phyloP scores from a whole-genome alignment of 2,329 filamentous ascomycete species.

The Laburnicola sp. region DNA sequence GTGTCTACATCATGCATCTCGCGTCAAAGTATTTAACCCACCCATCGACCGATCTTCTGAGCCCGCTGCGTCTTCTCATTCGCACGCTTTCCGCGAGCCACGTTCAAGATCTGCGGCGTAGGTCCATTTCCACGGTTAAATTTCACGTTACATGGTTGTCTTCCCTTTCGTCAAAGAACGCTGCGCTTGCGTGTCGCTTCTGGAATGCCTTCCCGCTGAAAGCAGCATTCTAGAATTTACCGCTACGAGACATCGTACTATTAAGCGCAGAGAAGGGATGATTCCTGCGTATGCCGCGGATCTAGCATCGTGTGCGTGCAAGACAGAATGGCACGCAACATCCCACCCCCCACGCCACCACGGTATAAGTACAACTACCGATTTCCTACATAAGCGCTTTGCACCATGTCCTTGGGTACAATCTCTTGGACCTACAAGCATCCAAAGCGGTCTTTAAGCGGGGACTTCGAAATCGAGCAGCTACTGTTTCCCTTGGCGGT shows the following conservation, averaged over 20 bases:
- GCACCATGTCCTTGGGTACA: neutral
- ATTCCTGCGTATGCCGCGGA: neutral
- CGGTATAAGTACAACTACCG: neutral
- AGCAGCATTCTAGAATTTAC: neutral
- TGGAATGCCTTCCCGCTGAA: conserved; percentile 4
- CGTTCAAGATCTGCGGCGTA: too few relatives aligned
- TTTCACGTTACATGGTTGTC: neutral
- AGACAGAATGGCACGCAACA: conserved; percentile 1
- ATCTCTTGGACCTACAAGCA: neutral
- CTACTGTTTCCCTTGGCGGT: conserved; percentile 3
- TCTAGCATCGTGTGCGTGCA: conserved; percentile 4
- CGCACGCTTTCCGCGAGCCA: neutral
- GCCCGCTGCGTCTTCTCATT: neutral
- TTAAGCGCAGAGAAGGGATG: neutral
- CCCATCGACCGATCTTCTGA: neutral
- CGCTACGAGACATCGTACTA: neutral
- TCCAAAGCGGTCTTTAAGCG: neutral
- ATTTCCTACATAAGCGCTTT: neutral
- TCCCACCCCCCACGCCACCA: neutral
- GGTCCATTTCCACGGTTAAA: neutral
- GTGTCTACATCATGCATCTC: neutral
- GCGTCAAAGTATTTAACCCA: neutral
- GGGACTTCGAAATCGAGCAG: neutral
- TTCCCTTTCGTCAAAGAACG: neutral
- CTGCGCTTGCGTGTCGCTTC: conserved; percentile 3